Evolutionary conservation across 176 grass and related monocot genomes (phyloP), one percentile per base, ranked within the genome.

Genomic region (Bromus sterilis): DNA sequence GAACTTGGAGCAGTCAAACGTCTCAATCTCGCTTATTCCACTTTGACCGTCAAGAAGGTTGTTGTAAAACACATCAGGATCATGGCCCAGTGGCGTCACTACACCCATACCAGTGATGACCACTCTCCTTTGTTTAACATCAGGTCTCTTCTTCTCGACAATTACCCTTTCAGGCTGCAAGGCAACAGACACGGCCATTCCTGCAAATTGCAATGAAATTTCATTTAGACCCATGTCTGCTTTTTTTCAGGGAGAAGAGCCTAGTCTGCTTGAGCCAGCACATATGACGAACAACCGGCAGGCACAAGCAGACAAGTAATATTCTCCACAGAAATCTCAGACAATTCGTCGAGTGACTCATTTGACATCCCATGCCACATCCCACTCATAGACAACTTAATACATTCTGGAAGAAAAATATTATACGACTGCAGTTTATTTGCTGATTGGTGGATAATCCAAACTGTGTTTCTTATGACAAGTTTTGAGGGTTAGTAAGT

Each of bases 81-180:
- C 97, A 90, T 99, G 97, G 53, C 97, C 93, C 74, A 99, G 78
- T 79, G 97, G 97, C 78, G 93, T 96, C 78, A 99, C 93, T 55
- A 99, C 97, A 57, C 97, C 93, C 93, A 99, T 91, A 41, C 97
- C 97, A 36, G 97, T 99, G 37, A 99, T 89, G 18, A 93, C 97
- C 20, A 99, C 93, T 85, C 91, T 95, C 84, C 93, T 90, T 86
- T 96, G 91, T 83, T 91, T 90, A 20, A 83, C 87, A 75, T 90
- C 73, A 67, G 71, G 87, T 75, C 76, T 93, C 78, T 92, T 94
- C 82, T 86, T 95, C 71, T 90, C 85, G 1, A 84, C 74, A 68
- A 78, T 77, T 86, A 66, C 79, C 56, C 82, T 99, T 84, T 93
- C 85, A 82, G 89, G 89, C 60, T 96, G 90, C 80, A 96, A 69